Conservation (phyloP, 1,284 basidiomycete species). For the Moesziomyces sp. region DNA sequence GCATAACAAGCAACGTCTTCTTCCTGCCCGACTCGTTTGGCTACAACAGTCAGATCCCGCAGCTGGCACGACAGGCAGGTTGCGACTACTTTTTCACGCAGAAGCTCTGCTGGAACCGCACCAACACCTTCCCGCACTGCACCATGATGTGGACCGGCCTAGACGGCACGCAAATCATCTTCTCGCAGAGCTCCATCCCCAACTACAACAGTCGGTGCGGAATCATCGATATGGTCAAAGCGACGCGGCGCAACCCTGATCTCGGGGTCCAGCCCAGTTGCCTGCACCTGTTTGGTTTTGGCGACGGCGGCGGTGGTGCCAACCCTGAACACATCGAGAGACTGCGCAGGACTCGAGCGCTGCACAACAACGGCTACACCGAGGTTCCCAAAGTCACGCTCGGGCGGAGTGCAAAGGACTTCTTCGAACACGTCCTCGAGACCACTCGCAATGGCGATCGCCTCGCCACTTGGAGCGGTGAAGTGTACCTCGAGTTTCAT, state of each 20-base stretch:
- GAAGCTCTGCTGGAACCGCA: slow-evolving; percentile 73
- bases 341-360: slow-evolving; percentile 86
- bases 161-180: slow-evolving; percentile 84
- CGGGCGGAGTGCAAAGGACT: slow-evolving; percentile 71
- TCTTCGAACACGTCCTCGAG: slow-evolving; percentile 81
- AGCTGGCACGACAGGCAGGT: slow-evolving; percentile 59
- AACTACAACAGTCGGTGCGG: slow-evolving; percentile 60
- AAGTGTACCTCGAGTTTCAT: slow-evolving; percentile 77
- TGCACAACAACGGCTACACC: slow-evolving; percentile 66
- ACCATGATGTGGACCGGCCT: slow-evolving; percentile 98
- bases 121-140: slow-evolving; percentile 89
- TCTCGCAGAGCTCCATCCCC: slow-evolving; percentile 62
- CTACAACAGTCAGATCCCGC: slow-evolving; percentile 89
- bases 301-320: slow-evolving; percentile 62
- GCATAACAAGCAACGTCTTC: slow-evolving; percentile 73
- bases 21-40: slow-evolving; percentile 70
- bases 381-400: slow-evolving; percentile 59
- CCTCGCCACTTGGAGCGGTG: slow-evolving; percentile 84
- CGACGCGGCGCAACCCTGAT: slow-evolving; percentile 54
- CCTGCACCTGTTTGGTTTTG: slow-evolving; percentile 58
- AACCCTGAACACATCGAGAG: slow-evolving; percentile 67
- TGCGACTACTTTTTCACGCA: slow-evolving; percentile 98
- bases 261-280: slow-evolving; percentile 57
- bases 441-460: slow-evolving; percentile 77
- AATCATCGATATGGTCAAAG: slow-evolving; percentile 53